phyloP scores from a whole-genome alignment of 164 flowering plant genomes.

The Paratinospora sagittata region DNA sequence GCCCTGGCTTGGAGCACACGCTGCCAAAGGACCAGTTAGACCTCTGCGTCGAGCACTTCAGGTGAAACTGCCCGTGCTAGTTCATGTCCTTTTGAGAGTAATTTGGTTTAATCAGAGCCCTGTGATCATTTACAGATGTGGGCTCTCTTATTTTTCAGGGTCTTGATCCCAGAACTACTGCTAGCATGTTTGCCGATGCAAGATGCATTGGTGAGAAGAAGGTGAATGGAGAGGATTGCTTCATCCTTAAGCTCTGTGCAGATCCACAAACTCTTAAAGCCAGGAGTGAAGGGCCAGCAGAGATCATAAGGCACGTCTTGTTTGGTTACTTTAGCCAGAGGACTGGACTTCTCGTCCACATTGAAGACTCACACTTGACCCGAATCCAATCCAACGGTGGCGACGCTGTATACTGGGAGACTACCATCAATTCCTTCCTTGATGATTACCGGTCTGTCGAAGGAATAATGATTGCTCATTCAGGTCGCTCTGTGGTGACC shows the following conservation, averaged over 20 bases:
- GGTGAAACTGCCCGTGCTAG: constrained; percentile 25
- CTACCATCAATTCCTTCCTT: constrained; percentile 61
- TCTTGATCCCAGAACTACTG: constrained; percentile 61
- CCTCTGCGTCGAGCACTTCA: constrained; percentile 68
- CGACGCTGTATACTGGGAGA: constrained; percentile 68
- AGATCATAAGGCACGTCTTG: constrained; percentile 58
- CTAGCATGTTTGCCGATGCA: constrained; percentile 59
- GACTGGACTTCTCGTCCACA: constrained; percentile 54
- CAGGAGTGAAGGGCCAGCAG: constrained; percentile 62
- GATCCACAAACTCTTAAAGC: constrained; percentile 52
- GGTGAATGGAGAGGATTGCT: constrained; percentile 62
- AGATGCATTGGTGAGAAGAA: constrained; percentile 68
- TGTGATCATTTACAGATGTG: constrained; percentile 4
- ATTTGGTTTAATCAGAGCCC: not conserved
- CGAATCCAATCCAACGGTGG: constrained; percentile 58
- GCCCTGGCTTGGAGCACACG: constrained; percentile 66
- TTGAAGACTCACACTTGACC: constrained; percentile 64
- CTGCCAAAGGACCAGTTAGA: constrained; percentile 68
- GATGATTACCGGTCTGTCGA: constrained; percentile 58
- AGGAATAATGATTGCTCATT: constrained; percentile 66
- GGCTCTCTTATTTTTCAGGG: constrained; percentile 31
- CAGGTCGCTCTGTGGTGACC: constrained; percentile 54
- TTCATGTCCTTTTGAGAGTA: not conserved
- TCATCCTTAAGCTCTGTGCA: constrained; percentile 58
- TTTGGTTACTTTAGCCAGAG: constrained; percentile 66